phyloP scores from a whole-genome alignment of 768 basidiomycete genomes.

The Suillus decipiens region DNA sequence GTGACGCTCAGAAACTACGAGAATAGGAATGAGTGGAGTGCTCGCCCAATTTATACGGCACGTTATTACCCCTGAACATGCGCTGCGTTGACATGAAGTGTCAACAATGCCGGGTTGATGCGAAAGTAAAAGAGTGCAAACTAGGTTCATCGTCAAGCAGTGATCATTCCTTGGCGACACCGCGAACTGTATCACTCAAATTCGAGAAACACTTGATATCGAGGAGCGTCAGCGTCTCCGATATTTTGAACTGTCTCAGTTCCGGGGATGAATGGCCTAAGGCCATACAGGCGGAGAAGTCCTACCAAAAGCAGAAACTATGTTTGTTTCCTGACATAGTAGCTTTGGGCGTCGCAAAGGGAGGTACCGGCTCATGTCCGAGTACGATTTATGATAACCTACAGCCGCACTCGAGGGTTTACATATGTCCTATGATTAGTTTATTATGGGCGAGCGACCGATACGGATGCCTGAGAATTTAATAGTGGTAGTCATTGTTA shows the following conservation, averaged over 20 bases:
- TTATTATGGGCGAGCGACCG: not conserved
- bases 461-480: not conserved
- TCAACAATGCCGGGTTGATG: not conserved
- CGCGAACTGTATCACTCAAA: not conserved
- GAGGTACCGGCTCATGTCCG: slow-evolving; percentile 1
- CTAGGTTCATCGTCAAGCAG: not conserved
- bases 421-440: not conserved
- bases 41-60: not conserved
- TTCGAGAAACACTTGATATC: not conserved
- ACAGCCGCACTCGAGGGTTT: not conserved
- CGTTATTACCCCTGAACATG: not conserved
- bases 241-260: not conserved
- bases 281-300: not conserved
- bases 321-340: not conserved
- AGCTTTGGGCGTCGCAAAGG: not conserved
- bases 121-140: not conserved
- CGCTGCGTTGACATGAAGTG: not conserved
- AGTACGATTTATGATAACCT: not conserved
- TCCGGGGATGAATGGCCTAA: not conserved
- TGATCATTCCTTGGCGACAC: not conserved
- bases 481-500: not conserved
- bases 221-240: not conserved
- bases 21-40: not conserved
- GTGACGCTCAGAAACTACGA: not conserved
- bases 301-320: not conserved